Evolutionary conservation across 768 basidiomycete genomes (phyloP).

Genomic region (Tulasnella sp.): DNA sequence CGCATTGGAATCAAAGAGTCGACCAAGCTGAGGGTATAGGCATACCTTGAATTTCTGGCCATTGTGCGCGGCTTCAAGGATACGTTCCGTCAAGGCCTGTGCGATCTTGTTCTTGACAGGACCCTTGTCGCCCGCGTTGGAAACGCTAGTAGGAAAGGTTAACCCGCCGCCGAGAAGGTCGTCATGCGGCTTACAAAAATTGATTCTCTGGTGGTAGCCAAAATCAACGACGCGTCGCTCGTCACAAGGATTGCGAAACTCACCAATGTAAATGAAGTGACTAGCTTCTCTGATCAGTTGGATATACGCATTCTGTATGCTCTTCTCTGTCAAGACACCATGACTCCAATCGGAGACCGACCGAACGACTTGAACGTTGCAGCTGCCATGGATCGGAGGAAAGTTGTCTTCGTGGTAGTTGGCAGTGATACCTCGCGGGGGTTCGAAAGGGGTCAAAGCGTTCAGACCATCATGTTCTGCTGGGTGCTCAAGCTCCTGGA

Average conservation of each 20-base stretch:
- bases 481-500: background rate
- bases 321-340: constrained; percentile 77
- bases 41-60: constrained; percentile 65
- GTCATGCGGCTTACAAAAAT: constrained; percentile 52
- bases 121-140: constrained; percentile 48
- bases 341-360: constrained; percentile 91
- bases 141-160: constrained; percentile 33
- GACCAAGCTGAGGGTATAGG: background rate
- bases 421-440: background rate
- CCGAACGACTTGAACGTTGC: constrained; percentile 68
- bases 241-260: constrained; percentile 22
- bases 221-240: constrained; percentile 12
- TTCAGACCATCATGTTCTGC: background rate
- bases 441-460: constrained; percentile 3
- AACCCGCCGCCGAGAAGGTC: background rate
- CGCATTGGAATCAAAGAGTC: background rate
- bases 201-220: constrained; percentile 64
- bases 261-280: constrained; percentile 88
- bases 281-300: constrained; percentile 71
- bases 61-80: constrained; percentile 61
- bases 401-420: background rate
- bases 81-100: constrained; percentile 66
- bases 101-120: constrained; percentile 77
- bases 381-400: constrained; percentile 32
- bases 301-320: constrained; percentile 85